phyloP scores from a whole-genome alignment of 2,329 filamentous ascomycete genomes.

The Aspergillus sp. region DNA sequence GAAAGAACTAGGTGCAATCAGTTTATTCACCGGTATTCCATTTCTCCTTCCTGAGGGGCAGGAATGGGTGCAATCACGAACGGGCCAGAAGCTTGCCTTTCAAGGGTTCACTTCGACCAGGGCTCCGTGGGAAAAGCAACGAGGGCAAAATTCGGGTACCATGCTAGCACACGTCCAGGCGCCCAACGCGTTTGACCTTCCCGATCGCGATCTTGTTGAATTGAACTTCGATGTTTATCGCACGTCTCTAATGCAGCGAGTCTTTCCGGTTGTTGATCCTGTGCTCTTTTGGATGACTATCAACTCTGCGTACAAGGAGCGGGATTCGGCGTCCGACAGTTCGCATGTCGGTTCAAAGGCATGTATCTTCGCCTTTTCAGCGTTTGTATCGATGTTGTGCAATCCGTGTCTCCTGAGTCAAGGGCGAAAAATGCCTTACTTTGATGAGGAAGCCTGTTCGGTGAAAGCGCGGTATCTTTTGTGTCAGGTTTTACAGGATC shows the following conservation, averaged over 20 bases:
- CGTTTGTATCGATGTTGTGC: conserved; percentile 34
- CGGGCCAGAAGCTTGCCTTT: conserved; percentile 40
- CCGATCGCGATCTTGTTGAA: conserved; percentile 33
- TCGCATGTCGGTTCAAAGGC: conserved; percentile 42
- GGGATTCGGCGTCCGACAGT: conserved; percentile 14
- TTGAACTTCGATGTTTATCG: conserved; percentile 33
- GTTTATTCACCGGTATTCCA: conserved; percentile 50
- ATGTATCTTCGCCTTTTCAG: conserved; percentile 52
- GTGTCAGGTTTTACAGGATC: conserved; percentile 44
- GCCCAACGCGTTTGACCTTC: conserved; percentile 35
- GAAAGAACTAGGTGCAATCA: conserved; percentile 49
- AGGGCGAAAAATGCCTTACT: conserved; percentile 1
- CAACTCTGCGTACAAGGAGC: conserved; percentile 44
- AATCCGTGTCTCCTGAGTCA: conserved; percentile 16
- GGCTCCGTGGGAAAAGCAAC: conserved; percentile 38
- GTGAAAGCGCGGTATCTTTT: conserved; percentile 46
- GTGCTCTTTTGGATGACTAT: conserved; percentile 50
- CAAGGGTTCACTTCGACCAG: conserved; percentile 28
- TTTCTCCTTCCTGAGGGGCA: conserved; percentile 50
- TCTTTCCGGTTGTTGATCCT: conserved; percentile 53
- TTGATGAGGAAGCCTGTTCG: conserved; percentile 46
- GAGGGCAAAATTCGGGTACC: conserved; percentile 22
- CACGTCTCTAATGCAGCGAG: conserved; percentile 39
- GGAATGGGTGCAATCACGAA: conserved; percentile 50
- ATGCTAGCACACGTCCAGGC: conserved; percentile 22